phyloP scores from a whole-genome alignment of 2,329 filamentous ascomycete species.

The Fusarium bactridioides region DNA sequence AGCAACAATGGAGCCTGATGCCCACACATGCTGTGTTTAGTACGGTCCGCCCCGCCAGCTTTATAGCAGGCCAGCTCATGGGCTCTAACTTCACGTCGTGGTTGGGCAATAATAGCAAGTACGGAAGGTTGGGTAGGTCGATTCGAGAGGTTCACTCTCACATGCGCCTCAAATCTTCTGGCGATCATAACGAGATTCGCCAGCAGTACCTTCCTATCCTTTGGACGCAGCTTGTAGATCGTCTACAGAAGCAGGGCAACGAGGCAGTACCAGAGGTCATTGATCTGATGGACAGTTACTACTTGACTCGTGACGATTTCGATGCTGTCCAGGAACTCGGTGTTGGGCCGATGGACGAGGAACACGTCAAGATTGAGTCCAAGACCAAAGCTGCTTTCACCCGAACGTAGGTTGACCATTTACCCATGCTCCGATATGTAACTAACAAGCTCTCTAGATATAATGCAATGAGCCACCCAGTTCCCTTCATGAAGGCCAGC shows the following conservation, averaged over 20 bases:
- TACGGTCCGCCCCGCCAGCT: conserved; percentile 90
- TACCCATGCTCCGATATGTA: background rate
- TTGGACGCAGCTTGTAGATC: conserved; percentile 81
- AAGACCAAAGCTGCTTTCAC: conserved; percentile 92
- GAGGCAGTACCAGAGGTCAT: conserved; percentile 85
- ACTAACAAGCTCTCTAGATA: conserved; percentile 64
- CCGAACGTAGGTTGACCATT: conserved; percentile 69
- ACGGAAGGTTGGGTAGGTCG: conserved; percentile 77
- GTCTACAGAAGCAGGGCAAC: conserved; percentile 79
- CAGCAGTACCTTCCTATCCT: conserved; percentile 93
- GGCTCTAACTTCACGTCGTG: conserved; percentile 84
- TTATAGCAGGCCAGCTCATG: conserved; percentile 79
- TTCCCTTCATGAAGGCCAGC: conserved; percentile 96
- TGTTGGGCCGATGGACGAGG: conserved; percentile 82
- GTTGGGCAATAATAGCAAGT: conserved; percentile 95
- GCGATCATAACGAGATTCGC: conserved; percentile 90
- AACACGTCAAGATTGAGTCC: conserved; percentile 77
- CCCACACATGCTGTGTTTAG: conserved; percentile 95
- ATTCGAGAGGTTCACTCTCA: conserved; percentile 96
- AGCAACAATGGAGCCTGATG: conserved; percentile 99
- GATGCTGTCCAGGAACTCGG: conserved; percentile 92
- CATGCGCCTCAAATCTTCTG: conserved; percentile 90
- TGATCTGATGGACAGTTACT: conserved; percentile 96
- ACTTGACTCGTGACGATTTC: conserved; percentile 91
- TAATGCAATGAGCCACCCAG: conserved; percentile 83